Evolutionary conservation across 140 eudicot genomes (phyloP).

Genomic region (Stevia rebaudiana): DNA sequence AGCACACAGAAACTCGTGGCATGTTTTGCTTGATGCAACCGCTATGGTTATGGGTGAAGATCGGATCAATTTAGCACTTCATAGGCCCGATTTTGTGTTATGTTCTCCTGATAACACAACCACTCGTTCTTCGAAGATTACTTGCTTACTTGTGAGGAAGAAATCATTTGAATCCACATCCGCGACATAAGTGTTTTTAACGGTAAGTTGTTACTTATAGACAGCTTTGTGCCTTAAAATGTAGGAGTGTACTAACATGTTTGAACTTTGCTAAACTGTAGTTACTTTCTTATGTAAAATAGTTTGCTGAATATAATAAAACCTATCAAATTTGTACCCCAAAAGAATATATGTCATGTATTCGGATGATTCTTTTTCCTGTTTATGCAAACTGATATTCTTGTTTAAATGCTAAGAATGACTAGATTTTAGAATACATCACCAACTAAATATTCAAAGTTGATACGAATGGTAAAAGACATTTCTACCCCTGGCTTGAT

Average conservation of each 20-base stretch:
- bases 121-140: constrained; percentile 48
- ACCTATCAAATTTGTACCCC: constrained; percentile 6
- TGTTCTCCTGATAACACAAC: constrained; percentile 47
- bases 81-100: constrained; percentile 70
- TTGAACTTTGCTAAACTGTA: constrained; percentile 14
- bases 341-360: neutral
- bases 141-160: constrained; percentile 60
- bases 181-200: constrained; percentile 14
- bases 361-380: neutral
- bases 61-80: constrained; percentile 52
- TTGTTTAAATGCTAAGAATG: neutral
- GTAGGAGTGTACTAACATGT: constrained; percentile 17
- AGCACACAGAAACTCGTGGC: constrained; percentile 73
- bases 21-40: constrained; percentile 67
- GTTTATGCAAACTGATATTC: neutral
- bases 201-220: constrained; percentile 8
- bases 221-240: constrained; percentile 4
- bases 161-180: constrained; percentile 58
- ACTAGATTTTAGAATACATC: too few relatives aligned
- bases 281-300: constrained; percentile 28
- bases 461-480: too few relatives aligned
- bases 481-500: neutral
- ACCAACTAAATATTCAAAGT: too few relatives aligned
- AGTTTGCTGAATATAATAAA: constrained; percentile 18
- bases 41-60: constrained; percentile 51